Percentiles rank a stretch among this genome's conserved stretches.
Conservation (phyloP, 148 eudicot species). For the Rhododendron williamsianum region DNA sequence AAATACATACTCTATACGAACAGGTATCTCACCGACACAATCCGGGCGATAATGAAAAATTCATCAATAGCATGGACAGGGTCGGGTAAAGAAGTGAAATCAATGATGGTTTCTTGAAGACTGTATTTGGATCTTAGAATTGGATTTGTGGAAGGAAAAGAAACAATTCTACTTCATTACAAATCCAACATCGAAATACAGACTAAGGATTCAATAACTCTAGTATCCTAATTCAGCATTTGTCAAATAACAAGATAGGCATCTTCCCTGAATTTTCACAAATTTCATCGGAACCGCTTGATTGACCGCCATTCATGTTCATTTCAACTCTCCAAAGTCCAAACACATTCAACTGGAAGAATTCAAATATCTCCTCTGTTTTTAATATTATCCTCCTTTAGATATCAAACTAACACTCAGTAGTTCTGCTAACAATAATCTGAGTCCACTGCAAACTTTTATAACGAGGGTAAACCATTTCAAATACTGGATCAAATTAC, state of each 20-base stretch:
- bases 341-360: not conserved
- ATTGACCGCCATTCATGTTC: not conserved
- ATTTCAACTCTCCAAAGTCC: not conserved
- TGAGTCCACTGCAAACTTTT: not conserved
- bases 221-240: not conserved
- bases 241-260: not conserved
- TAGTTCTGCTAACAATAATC: not conserved
- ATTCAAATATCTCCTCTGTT: not conserved
- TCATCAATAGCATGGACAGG: not conserved
- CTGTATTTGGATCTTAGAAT: not conserved
- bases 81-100: not conserved
- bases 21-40: not conserved
- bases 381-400: not conserved
- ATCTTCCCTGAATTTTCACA: not conserved
- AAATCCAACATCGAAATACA: not conserved
- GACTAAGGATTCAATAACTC: not conserved
- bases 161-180: not conserved
- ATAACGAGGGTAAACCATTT: not conserved
- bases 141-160: not conserved
- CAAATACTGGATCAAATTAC: not conserved
- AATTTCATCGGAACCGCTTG: not conserved
- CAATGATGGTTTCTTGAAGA: not conserved
- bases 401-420: not conserved
- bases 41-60: not conserved
- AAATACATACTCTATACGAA: not conserved